phyloP scores from a whole-genome alignment of 192 early-diverging fungal species.

The Coemansia sp. region DNA sequence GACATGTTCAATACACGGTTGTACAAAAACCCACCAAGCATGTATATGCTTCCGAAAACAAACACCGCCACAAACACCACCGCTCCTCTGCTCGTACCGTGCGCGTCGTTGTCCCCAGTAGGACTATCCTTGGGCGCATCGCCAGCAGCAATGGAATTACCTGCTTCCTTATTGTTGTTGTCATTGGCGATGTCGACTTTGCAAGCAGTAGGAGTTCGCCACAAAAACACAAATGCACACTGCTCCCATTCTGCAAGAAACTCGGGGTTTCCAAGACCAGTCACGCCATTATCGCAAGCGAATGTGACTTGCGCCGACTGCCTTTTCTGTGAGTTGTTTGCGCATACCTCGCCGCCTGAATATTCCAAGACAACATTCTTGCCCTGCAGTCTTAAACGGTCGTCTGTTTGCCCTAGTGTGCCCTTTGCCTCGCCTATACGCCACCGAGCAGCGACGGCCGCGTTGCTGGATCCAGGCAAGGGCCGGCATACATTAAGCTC shows the following conservation, averaged over 20 bases:
- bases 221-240: conserved; percentile 59
- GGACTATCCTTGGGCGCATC: neutral
- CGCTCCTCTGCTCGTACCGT: conserved; percentile 20
- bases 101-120: neutral
- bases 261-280: conserved; percentile 29
- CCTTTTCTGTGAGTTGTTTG: conserved; percentile 18
- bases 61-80: conserved; percentile 46
- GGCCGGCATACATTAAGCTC: conserved; percentile 42
- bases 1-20: conserved; percentile 57
- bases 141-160: neutral
- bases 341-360: conserved; percentile 41
- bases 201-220: conserved; percentile 56
- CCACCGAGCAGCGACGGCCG: conserved; percentile 21
- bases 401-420: conserved; percentile 26
- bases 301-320: conserved; percentile 47
- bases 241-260: conserved; percentile 49
- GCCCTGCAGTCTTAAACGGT: conserved; percentile 31
- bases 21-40: conserved; percentile 59
- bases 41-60: conserved; percentile 53
- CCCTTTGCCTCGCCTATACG: conserved; percentile 16
- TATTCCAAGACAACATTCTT: conserved; percentile 50
- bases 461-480: conserved; percentile 7
- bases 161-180: neutral
- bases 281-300: conserved; percentile 38
- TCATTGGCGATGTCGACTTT: neutral